These are phyloP conservation scores for Aspergillus chevalieri DNA, from an alignment of 2,329 filamentous ascomycete species.

Conservation along the genomic window DNA sequence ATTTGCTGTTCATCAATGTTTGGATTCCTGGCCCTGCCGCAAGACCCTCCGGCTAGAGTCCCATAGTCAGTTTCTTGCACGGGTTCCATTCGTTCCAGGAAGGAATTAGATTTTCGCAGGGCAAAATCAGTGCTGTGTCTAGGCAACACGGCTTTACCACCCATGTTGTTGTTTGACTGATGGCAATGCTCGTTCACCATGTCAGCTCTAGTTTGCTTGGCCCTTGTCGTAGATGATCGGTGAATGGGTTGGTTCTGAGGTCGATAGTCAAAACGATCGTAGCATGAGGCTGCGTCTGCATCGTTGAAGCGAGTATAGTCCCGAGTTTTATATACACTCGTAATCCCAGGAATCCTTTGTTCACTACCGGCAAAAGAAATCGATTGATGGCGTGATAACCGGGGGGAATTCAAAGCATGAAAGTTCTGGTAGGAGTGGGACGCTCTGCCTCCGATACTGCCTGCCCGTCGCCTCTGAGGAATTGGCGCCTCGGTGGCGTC, in stretches of 20 bases:
- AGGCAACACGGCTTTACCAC: background rate
- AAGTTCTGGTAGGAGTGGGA: background rate
- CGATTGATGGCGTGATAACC: too few relatives aligned
- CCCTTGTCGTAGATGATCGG: background rate
- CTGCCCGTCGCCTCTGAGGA: background rate
- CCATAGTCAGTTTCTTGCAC: background rate
- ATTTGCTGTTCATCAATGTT: conserved; percentile 16
- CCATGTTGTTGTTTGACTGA: background rate
- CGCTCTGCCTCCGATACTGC: background rate
- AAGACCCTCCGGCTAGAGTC: background rate
- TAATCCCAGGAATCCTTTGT: too few relatives aligned
- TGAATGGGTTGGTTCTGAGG: background rate
- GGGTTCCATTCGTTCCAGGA: conserved; percentile 1
- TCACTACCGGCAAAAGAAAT: too few relatives aligned
- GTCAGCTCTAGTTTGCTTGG: background rate
- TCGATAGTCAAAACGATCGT: too few relatives aligned
- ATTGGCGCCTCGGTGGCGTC: background rate
- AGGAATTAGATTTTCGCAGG: conserved; percentile 14
- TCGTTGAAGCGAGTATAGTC: too few relatives aligned
- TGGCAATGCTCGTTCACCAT: background rate
- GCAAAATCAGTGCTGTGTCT: conserved; percentile 11
- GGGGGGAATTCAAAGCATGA: too few relatives aligned
- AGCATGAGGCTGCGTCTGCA: too few relatives aligned
- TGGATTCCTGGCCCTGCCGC: conserved; percentile 19
- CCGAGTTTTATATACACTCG: too few relatives aligned